phyloP scores from a whole-genome alignment of 192 early-diverging fungal genomes.

The Gryganskiella cystojenkinii region DNA sequence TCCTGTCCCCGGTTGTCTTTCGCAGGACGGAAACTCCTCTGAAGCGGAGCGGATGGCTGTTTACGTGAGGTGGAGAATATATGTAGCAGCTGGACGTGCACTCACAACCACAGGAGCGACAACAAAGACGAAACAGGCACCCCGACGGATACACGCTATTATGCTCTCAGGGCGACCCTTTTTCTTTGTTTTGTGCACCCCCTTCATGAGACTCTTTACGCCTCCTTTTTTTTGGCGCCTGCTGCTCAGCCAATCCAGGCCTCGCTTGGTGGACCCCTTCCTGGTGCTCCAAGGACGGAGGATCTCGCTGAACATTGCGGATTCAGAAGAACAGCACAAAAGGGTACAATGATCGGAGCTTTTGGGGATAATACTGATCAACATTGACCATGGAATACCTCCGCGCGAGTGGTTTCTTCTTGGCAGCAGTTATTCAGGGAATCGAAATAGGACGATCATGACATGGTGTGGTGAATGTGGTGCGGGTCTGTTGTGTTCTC shows the following conservation, averaged over 20 bases:
- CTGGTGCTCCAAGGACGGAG: slow-evolving; percentile 6
- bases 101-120: slow-evolving; percentile 9
- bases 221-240: slow-evolving; percentile 48
- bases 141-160: slow-evolving; percentile 21
- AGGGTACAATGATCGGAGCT: not conserved
- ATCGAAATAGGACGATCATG: too few relatives aligned
- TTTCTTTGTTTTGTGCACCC: slow-evolving; percentile 17
- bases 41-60: too few relatives aligned
- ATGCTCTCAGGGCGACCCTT: slow-evolving; percentile 28
- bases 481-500: too few relatives aligned
- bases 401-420: too few relatives aligned
- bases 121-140: slow-evolving; percentile 2
- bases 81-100: too few relatives aligned
- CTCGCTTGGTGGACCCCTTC: not conserved
- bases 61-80: too few relatives aligned
- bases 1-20: slow-evolving; percentile 2
- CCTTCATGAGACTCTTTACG: slow-evolving; percentile 35
- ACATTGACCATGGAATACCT: too few relatives aligned
- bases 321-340: not conserved
- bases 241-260: slow-evolving; percentile 14
- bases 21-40: too few relatives aligned
- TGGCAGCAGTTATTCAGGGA: too few relatives aligned
- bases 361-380: too few relatives aligned
- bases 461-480: too few relatives aligned
- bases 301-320: not conserved